Evolutionary conservation across 2,329 filamentous ascomycete species (phyloP), one percentile per base, ranked within the genome.

Genomic region (Ceratocystis papillata): DNA sequence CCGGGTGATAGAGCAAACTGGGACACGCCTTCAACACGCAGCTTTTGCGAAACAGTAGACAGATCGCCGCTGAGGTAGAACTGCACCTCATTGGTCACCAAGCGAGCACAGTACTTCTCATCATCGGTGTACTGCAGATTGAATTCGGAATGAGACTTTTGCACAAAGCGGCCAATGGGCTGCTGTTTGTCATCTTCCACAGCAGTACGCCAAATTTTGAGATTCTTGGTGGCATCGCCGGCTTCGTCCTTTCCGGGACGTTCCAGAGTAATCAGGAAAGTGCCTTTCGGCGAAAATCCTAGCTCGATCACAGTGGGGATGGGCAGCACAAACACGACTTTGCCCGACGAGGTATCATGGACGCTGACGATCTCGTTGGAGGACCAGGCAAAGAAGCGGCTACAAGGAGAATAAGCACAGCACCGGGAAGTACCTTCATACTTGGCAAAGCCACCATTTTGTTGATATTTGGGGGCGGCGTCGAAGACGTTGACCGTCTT

Each of bases 211-310:
- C 94, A 99, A 72, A 99, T 87, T 81, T 96, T 97, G 70, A 99
- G 80, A 75, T 99, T 99, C 83, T 71, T 70, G 50, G 63, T 61
- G 22, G 69, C 71, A 48, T 75, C 72, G 44, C 69, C 69, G n/a
- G 70, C 73, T 5, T 93, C 93, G 73, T 97, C 93, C 79, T 97
- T 97, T 70, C 84, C 82, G 7, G 91, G 88, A 45, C 94, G 87
- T 79, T 99, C 93, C 91, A 92, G 97, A 65, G 94, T 97, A 74
- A 96, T 96, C 74, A 97, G 80, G 77, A 89, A 99, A 67, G 89
- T 94, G 69, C 94, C 94, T 66, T 86, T 81, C 4, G 93, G 94
- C 30, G 94, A 99, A 78, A 99, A 99, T 70, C 87, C 90, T 68
- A 99, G 80, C 76, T 99, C 94, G 79, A 90, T 96, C 70, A 97